Evolutionary conservation across 805 yeast species (phyloP), one percentile per base, ranked within the genome.

Genomic region (Zygotorulaspora florentina): DNA sequence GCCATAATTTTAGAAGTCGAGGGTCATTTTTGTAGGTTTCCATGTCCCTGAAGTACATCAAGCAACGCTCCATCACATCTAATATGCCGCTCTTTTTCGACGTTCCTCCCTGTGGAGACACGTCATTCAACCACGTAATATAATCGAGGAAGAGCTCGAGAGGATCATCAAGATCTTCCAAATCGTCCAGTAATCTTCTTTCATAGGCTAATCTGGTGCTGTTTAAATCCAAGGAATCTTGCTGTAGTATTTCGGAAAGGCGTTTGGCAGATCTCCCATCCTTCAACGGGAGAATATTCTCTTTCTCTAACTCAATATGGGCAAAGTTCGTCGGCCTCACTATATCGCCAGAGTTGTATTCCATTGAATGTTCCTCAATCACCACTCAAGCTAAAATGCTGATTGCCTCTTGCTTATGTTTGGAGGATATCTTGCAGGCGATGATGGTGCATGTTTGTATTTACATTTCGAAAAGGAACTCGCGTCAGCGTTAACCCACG

Each of bases 111-210:
- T 81, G 79, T 0, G 90, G 87, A 56, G 66, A 81, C 51, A 68
- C 75, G 28, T 73, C 72, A 47, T 75, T 79, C 9, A 79, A 75
- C 95, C 96, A 88, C n/a, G 71, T 61, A 10, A 89, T 70, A 56
- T 87, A 89, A 15, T 82, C 83, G n/a, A 87, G 51, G 62, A 75
- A 88, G 1, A 81, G 77, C 50, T 85, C 87, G 17, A 89, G 61
- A 0, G 96, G 96, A 62, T 90, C 96, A 66, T 89, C 96, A 35
- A 80, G 62, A 12, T 81, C 87, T 3, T 79, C 83, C 7, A 79
- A 51, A 1, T 70, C 69, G 8, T 60, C 59, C 3, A 55, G 49
- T 11, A 89, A 58, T n/a, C 62, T 65, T 2, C 57, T 55, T 57
- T 86, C 95, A 51, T 76, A 74, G 31, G 60, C 58, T 9, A 66